Evolutionary conservation across 2,329 filamentous ascomycete genomes (phyloP).

Genomic region (Pseudogymnoascus sp.): DNA sequence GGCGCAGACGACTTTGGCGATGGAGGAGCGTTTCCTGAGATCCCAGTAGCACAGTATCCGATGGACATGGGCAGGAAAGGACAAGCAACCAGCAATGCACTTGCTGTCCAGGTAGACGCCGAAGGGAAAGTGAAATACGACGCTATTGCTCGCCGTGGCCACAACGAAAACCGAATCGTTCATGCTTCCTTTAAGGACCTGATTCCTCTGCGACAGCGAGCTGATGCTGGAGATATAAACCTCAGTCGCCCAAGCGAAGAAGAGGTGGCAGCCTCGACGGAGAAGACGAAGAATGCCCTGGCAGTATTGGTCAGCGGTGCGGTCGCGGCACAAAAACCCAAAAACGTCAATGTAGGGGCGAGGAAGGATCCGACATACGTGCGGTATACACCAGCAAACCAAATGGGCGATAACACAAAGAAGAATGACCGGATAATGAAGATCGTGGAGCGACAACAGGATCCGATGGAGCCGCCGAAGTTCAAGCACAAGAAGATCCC

Average conservation of each 20-base stretch:
- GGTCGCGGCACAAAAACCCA: slow-evolving; percentile 86
- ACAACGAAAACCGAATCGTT: slow-evolving; percentile 73
- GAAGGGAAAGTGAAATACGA: slow-evolving; percentile 96
- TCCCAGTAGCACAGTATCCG: slow-evolving; percentile 89
- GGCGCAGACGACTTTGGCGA: slow-evolving; percentile 87
- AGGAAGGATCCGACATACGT: slow-evolving; percentile 87
- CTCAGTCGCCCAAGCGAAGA: slow-evolving; percentile 77
- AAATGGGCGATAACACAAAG: slow-evolving; percentile 80
- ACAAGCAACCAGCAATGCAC: slow-evolving; percentile 64
- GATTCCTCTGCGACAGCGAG: slow-evolving; percentile 85
- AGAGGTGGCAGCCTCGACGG: slow-evolving; percentile 72
- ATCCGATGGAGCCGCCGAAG: slow-evolving; percentile 95
- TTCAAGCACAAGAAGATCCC: slow-evolving; percentile 99
- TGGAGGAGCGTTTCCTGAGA: slow-evolving; percentile 91
- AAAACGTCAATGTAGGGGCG: slow-evolving; percentile 77
- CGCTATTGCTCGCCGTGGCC: slow-evolving; percentile 83
- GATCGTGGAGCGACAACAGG: slow-evolving; percentile 86
- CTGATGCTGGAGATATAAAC: slow-evolving; percentile 85
- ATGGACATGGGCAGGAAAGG: slow-evolving; percentile 87
- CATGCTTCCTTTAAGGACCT: slow-evolving; percentile 96
- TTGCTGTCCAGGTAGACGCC: slow-evolving; percentile 83
- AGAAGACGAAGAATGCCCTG: slow-evolving; percentile 80
- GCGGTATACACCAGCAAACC: slow-evolving; percentile 87
- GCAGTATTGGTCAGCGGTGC: slow-evolving; percentile 75
- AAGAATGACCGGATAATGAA: slow-evolving; percentile 97